Evolutionary conservation across 352 stramenopile genomes (phyloP).

Genomic region (Globisporangium paroecandrum): DNA sequence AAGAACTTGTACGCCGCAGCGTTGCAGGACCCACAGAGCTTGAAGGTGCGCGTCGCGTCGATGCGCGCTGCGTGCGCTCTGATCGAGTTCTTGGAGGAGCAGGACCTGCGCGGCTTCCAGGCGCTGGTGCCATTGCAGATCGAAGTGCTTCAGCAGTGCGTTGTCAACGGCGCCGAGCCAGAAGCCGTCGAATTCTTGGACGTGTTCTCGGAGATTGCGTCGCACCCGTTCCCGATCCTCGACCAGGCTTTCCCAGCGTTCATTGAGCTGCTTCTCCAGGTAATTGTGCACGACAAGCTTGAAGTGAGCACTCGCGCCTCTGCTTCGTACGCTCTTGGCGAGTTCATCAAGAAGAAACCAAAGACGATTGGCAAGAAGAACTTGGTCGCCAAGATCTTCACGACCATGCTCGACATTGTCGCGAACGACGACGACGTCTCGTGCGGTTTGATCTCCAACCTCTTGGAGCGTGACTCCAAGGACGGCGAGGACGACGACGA

Average conservation of each 20-base stretch:
- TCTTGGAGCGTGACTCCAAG: constrained; percentile 68
- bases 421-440: constrained; percentile 73
- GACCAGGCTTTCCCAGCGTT: constrained; percentile 77
- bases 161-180: constrained; percentile 65
- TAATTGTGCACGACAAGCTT: constrained; percentile 71
- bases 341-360: constrained; percentile 88
- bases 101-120: constrained; percentile 68
- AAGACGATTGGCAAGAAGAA: constrained; percentile 88
- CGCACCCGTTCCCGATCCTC: constrained; percentile 80
- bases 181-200: constrained; percentile 87
- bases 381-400: constrained; percentile 82
- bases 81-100: constrained; percentile 78
- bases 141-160: constrained; percentile 81
- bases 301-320: constrained; percentile 77
- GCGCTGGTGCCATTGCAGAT: constrained; percentile 81
- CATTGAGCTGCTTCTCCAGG: constrained; percentile 80
- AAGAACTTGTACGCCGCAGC: constrained; percentile 71
- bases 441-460: constrained; percentile 79
- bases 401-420: constrained; percentile 82
- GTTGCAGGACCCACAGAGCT: constrained; percentile 74
- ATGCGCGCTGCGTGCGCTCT: constrained; percentile 80
- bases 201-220: constrained; percentile 83
- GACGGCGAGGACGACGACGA: constrained; percentile 58
- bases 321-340: constrained; percentile 76
- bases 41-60: constrained; percentile 78